Evolutionary conservation across 805 yeast species (phyloP), one percentile per base, ranked within the genome.

Genomic region (Lachancea cidri): DNA sequence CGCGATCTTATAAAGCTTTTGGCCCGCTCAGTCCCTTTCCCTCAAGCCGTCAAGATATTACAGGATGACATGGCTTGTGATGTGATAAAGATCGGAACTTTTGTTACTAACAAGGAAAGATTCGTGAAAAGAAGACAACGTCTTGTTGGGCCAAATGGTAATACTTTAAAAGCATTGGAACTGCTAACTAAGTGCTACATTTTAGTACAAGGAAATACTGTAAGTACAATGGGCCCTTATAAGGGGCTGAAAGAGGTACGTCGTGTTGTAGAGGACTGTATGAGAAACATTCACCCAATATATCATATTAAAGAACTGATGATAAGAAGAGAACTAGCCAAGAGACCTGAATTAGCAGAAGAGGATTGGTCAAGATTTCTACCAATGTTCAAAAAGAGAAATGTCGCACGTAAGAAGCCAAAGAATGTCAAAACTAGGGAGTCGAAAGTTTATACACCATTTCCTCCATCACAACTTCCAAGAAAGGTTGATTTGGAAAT

Each of bases 401-500:
- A 88, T 58, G 96, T 91, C 50, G 95, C 95, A 29, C 81, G 98
- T 60, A 85, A 85, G 82, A 83, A 83, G 73, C 85, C 93, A 46
- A 79, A 76, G 66, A 79, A 76, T 63, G 69, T 75, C 57, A 76
- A 67, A 54, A 76, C 71, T 53, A 81, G 64, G 37, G 69, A 66
- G 42, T 74, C 77, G 72, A 89, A 83, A 67, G 81, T 79, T 3
- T 91, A 91, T 77, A 93, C 98, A 25, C 98, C 98, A 60, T 93
- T 93, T 88, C 98, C 98, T 70, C 98, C 98, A 54, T 85, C 86
- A 39, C 98, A 86, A 68, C 77, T 79, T 52, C 98, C 98, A 59
- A 83, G 98, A 73, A 89, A 93, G 85, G 73, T 93, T 66, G 98
- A 93, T 77, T 71, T 89, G 62, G 95, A 88, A 70, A 88, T 93